phyloP scores from a whole-genome alignment of 2,329 filamentous ascomycete species.

The Metarhizium humberi region DNA sequence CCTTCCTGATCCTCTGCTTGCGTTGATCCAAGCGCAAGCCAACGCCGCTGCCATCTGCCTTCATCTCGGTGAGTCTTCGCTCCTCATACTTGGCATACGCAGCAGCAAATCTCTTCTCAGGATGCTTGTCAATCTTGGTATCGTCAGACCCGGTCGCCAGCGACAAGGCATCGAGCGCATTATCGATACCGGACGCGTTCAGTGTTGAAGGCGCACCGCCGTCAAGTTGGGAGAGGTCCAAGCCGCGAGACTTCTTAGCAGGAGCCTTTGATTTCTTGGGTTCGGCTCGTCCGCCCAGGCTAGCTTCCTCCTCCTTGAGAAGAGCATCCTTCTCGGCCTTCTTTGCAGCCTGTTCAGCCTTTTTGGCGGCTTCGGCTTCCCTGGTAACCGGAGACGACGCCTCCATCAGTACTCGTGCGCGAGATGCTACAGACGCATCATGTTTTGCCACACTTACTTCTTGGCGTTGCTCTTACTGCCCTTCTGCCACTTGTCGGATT shows the following conservation, averaged over 20 bases:
- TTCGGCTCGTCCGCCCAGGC: slow-evolving; percentile 42
- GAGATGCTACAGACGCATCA: background rate
- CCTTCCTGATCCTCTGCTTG: slow-evolving; percentile 74
- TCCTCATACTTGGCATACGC: slow-evolving; percentile 79
- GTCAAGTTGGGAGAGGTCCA: slow-evolving; percentile 71
- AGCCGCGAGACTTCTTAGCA: slow-evolving; percentile 59
- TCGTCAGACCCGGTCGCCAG: slow-evolving; percentile 47
- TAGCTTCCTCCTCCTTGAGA: slow-evolving; percentile 72
- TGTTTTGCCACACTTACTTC: slow-evolving; percentile 51
- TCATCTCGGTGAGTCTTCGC: slow-evolving; percentile 73
- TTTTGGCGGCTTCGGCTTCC: slow-evolving; percentile 46
- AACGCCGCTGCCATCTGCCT: slow-evolving; percentile 61
- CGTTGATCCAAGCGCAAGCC: slow-evolving; percentile 77
- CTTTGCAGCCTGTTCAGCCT: slow-evolving; percentile 78
- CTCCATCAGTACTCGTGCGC: background rate
- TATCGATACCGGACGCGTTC: slow-evolving; percentile 83
- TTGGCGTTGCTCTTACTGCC: slow-evolving; percentile 78
- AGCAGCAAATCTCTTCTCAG: slow-evolving; percentile 78
- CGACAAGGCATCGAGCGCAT: slow-evolving; percentile 79
- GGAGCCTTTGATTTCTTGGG: slow-evolving; percentile 62
- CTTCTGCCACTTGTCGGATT: slow-evolving; percentile 73
- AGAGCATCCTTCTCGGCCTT: slow-evolving; percentile 88
- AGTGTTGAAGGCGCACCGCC: slow-evolving; percentile 50
- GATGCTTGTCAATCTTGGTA: slow-evolving; percentile 76
- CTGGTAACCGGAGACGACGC: slow-evolving; percentile 10